phyloP scores from a whole-genome alignment of 116 monocot genomes.

The Zostera marina region DNA sequence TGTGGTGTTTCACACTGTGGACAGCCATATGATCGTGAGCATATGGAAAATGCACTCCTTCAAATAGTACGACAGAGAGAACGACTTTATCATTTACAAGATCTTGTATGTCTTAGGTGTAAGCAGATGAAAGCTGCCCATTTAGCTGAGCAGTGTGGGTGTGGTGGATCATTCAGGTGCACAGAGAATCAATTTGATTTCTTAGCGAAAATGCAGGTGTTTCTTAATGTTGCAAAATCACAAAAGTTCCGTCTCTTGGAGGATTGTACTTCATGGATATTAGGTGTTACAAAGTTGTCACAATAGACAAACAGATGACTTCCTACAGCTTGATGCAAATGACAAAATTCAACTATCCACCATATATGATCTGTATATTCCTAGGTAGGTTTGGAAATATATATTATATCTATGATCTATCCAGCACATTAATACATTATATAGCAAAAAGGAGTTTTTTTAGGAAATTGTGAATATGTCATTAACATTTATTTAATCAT shows the following conservation, averaged over 20 bases:
- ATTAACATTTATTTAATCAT: too few species aligned
- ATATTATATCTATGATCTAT: too few species aligned
- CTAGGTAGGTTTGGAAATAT: too few species aligned
- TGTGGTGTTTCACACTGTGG: constrained; percentile 56
- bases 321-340: too few species aligned
- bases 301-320: too few species aligned
- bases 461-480: too few species aligned
- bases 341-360: too few species aligned
- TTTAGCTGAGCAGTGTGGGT: constrained; percentile 64
- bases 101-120: constrained; percentile 67
- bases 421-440: too few species aligned
- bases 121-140: constrained; percentile 70
- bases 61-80: constrained; percentile 90
- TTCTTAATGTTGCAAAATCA: constrained; percentile 30
- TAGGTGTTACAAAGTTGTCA: constrained; percentile 7
- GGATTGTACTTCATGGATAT: constrained; percentile 59
- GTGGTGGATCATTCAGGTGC: constrained; percentile 72
- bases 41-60: constrained; percentile 80
- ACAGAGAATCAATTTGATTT: constrained; percentile 39
- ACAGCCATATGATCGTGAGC: constrained; percentile 65
- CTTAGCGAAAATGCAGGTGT: constrained; percentile 52
- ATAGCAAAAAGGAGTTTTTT: too few species aligned
- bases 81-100: constrained; percentile 84
- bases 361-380: too few species aligned
- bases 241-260: constrained; percentile 64